A percentile compares a stretch with the other conserved stretches of the same genome.
Conservation (phyloP, 1,284 basidiomycete genomes). For the Fomitopsis palustris region DNA sequence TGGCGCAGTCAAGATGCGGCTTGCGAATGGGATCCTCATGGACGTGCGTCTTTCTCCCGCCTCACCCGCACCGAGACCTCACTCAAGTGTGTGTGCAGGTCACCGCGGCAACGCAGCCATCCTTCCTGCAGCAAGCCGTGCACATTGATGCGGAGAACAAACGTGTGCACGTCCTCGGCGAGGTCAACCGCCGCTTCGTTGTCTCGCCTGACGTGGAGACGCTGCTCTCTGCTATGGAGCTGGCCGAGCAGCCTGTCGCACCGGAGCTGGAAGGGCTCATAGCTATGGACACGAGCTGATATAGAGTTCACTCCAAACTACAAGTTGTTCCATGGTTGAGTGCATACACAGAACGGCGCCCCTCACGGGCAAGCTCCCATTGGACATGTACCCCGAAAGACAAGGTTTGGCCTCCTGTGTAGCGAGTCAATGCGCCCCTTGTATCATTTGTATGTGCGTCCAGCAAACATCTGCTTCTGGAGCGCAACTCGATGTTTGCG, state of each 20-base stretch:
- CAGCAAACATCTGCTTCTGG: too few species aligned
- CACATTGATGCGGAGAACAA: constrained; percentile 63
- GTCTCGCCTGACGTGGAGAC: constrained; percentile 84
- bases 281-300: constrained; percentile 50
- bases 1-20: constrained; percentile 83
- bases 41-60: constrained; percentile 53
- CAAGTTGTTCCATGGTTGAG: too few species aligned
- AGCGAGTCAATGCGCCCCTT: too few species aligned
- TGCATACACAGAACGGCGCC: too few species aligned
- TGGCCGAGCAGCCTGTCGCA: constrained; percentile 38
- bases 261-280: constrained; percentile 46
- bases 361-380: too few species aligned
- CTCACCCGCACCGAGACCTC: not conserved
- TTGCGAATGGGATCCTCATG: constrained; percentile 76
- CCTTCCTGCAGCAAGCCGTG: constrained; percentile 88
- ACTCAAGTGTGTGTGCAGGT: constrained; percentile 47
- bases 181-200: constrained; percentile 83
- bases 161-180: constrained; percentile 72
- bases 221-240: constrained; percentile 69
- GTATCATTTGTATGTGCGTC: too few species aligned
- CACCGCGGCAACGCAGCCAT: constrained; percentile 78
- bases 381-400: too few species aligned
- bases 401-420: too few species aligned
- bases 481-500: too few species aligned
- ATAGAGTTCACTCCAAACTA: not conserved